These are phyloP conservation scores for Aspergillus jensenii DNA, from an alignment of 2,329 filamentous ascomycete genomes.

Conservation along the genomic window DNA sequence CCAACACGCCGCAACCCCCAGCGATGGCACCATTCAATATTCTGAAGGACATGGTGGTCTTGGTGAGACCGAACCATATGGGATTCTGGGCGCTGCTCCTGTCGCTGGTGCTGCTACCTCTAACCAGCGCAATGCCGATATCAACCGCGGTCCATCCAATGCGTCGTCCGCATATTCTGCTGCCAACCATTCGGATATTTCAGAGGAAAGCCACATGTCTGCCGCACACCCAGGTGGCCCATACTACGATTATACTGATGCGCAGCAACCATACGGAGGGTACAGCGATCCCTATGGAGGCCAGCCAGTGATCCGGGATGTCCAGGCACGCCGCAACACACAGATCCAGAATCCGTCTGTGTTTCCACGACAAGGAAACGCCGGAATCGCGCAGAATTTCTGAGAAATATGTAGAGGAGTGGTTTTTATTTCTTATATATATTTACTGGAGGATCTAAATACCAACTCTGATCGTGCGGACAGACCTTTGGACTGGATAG, in stretches of 20 bases:
- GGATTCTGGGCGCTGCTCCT: conserved; percentile 70
- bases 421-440: conserved; percentile 8
- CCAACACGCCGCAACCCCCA: conserved; percentile 60
- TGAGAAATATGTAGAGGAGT: conserved; percentile 43
- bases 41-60: conserved; percentile 65
- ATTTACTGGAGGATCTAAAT: conserved; percentile 4
- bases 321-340: conserved; percentile 87
- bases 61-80: conserved; percentile 78
- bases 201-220: conserved; percentile 54
- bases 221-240: conserved; percentile 47
- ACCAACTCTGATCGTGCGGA: not conserved
- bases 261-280: conserved; percentile 46
- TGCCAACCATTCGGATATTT: conserved; percentile 68
- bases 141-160: conserved; percentile 88
- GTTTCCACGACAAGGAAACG: conserved; percentile 84
- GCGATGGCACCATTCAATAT: conserved; percentile 56
- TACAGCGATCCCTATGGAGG: conserved; percentile 57
- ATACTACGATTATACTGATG: conserved; percentile 54
- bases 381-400: conserved; percentile 96
- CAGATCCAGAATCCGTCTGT: conserved; percentile 89
- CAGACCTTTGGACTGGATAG: not conserved
- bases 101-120: conserved; percentile 49
- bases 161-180: conserved; percentile 94
- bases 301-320: conserved; percentile 87
- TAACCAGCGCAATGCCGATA: conserved; percentile 62